A percentile compares a stretch with the other conserved stretches of the same genome.
phyloP scores from a whole-genome alignment of 2,329 filamentous ascomycete species.

The Talaromyces sp. region DNA sequence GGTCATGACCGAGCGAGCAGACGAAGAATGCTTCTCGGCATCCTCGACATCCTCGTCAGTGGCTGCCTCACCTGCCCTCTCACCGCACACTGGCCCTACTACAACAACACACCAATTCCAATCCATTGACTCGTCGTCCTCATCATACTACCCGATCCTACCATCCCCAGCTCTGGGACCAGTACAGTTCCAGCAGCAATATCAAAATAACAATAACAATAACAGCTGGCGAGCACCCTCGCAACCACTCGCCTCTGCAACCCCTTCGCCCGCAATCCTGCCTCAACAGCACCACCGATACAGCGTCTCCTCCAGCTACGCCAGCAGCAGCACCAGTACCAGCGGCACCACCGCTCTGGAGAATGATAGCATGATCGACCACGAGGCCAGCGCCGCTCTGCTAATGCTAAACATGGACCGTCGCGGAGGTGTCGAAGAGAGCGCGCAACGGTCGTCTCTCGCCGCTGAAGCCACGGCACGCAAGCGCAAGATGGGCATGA shows the following conservation, averaged over 20 bases:
- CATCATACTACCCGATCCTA: constrained; percentile 25
- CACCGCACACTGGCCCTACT: constrained; percentile 21
- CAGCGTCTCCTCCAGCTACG: constrained; percentile 41
- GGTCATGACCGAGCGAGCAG: constrained; percentile 18
- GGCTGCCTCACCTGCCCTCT: constrained; percentile 27
- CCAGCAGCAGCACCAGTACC: neutral
- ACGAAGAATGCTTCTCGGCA: constrained; percentile 18
- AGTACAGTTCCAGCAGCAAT: constrained; percentile 12
- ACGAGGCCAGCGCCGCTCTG: constrained; percentile 79
- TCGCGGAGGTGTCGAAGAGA: constrained; percentile 37
- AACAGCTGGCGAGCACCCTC: constrained; percentile 7
- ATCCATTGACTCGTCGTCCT: neutral
- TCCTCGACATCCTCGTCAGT: constrained; percentile 27
- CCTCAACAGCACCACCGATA: constrained; percentile 11
- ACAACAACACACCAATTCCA: neutral
- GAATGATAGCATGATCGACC: constrained; percentile 55
- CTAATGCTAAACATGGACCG: constrained; percentile 83
- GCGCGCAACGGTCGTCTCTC: neutral
- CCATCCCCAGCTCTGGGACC: constrained; percentile 34
- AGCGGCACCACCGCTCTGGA: constrained; percentile 15
- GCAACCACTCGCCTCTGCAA: constrained; percentile 12
- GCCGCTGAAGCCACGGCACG: constrained; percentile 13
- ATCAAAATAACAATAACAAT: too few relatives aligned
- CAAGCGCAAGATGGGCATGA: constrained; percentile 46
- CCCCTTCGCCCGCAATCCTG: constrained; percentile 21